Evolutionary conservation across 2,329 filamentous ascomycete genomes (phyloP), one percentile per base, ranked within the genome.

Genomic region (Botrytis byssoidea): DNA sequence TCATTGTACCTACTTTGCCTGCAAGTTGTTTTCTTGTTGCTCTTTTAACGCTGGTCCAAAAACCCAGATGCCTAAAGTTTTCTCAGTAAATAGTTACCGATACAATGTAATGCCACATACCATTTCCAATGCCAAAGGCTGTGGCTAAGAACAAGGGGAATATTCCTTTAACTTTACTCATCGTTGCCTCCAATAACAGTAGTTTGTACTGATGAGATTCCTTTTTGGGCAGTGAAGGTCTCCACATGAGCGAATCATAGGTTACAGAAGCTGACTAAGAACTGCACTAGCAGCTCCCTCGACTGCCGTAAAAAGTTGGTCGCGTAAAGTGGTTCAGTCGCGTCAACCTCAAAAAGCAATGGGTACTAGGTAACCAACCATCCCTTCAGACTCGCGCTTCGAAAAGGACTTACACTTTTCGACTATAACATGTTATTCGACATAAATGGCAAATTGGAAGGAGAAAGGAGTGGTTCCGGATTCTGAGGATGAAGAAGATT

Each of bases 381-480:
- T 71, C 46, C 59, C 22, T 71, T 40, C 18, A 32, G 32, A 63
- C 32, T 42, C 25, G 69, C 61, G 44, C 59, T n/a, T n/a, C 29
- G 46, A 71, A 51, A 65, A 57, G 35, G 10, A 63, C 29, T 67
- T 63, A 46, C 67, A 32, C 46, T 29, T 66, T 72, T 40, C 60
- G 73, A 79, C 70, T 71, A 79, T 63, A 63, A 40, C 60, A 63
- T 80, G 79, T 74, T 71, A 76, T 65, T 71, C 29, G 63, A 72
- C 32, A 70, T 63, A 61, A 44, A 82, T 82, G 80, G 78, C 80
- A 75, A 76, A 75, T 75, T 82, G 81, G 81, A 82, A 81, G 77
- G 79, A 81, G 76, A 80, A 76, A 77, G 80, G 80, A 71, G 78
- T 78, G 66, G 81, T 82, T 32, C 80, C 79, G 55, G 81, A 82